Base-by-base conservation (phyloP, 129 eudicot species). In the Chrysanthemum seticuspe region DNA sequence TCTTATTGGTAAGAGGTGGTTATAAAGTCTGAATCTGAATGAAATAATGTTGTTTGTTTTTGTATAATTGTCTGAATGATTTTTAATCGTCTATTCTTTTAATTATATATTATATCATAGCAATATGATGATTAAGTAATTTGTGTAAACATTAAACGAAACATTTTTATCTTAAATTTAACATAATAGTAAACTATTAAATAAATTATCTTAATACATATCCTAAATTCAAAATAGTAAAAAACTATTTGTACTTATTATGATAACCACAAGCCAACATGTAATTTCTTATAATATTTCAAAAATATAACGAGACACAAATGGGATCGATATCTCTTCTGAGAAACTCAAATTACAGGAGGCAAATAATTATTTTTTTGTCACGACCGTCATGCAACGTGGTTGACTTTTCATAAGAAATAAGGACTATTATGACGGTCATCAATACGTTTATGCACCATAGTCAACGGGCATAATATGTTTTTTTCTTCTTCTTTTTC, bases 391-490 rank as follows among this genome's bases (percentile, higher is more conserved):
- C 44, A 21, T 68, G 31, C 75, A 52, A 49, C 70, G 54, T 29
- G 19, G 81, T 69, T 76, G 81, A 76, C 81, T 69, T 76, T 76
- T 76, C 31, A 50, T 21, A 21, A 21, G 21, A 21, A 21, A 21
- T 18, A 10, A 6, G 23, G 68, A 60, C 75, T 13, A 68, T 69
- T 61, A 62, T 31, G 75, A 68, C 81, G 53, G 54, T 50, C 55
- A 51, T 5, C 44, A 67, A 68, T 53, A 61, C 71, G 75, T 21
- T 21, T 21, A 21, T 21, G 21, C 1, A 21, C 21, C 21, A 64
- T 45, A 48, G 74, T 76, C 74, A 67, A 76, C 52, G 44, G 62
- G 67, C 80, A 62, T 5, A 15, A 45, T 49, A 67, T 15, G 23
- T 13, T 67, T 57, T 49, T 67, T 18, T 23, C 25, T 18, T 8